Base-by-base conservation (phyloP, 345 rosid species). In the Camelina hispida region DNA sequence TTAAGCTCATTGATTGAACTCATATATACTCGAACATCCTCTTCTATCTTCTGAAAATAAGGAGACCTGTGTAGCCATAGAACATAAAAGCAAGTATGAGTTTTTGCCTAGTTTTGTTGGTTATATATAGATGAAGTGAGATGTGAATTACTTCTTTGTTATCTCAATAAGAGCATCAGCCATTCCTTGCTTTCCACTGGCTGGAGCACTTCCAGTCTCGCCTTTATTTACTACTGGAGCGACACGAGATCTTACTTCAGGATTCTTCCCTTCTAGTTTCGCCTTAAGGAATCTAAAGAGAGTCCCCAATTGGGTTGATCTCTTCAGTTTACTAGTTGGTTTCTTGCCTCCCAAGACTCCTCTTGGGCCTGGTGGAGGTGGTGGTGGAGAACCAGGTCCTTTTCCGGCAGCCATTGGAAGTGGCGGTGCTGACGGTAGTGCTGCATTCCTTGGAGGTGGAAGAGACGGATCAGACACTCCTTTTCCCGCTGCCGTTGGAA, bases 161-260 rank as follows among this genome's bases (percentile, higher is more conserved):
- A 89, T 90, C 88, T 95, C 99, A 32, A 93, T 93, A 14, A 95
- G 85, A 58, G 99, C 97, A 78, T 90, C 99, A 28, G 98, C 97
- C 97, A 95, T 85, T 78, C 96, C 97, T 85, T 91, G 87, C 80
- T 93, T 89, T 68, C 87, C 93, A 16, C 82, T 77, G 9, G 43
- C 25, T 9, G 58, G 4, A 42, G 48, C 32, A 52, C 44, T 71
- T 59, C 61, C 71, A 5, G 61, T 66, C 9, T 37, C 75, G 15
- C 66, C 35, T 42, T 72, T 86, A 43, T 58, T 28, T 74, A 72
- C 77, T n/a, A 75, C 84, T 1, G 37, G 48, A 2, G 71, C 81
- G 10, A 43, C 61, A 32, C 74, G 12, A 40, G 83, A 66, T 83
- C 75, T 87, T 56, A 65, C 42, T 32, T 74, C 80, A 17, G 70